Percentiles rank a stretch among this genome's conserved stretches.
Conservation (phyloP, 306 rosid species). For the Adenanthera pavonina region DNA sequence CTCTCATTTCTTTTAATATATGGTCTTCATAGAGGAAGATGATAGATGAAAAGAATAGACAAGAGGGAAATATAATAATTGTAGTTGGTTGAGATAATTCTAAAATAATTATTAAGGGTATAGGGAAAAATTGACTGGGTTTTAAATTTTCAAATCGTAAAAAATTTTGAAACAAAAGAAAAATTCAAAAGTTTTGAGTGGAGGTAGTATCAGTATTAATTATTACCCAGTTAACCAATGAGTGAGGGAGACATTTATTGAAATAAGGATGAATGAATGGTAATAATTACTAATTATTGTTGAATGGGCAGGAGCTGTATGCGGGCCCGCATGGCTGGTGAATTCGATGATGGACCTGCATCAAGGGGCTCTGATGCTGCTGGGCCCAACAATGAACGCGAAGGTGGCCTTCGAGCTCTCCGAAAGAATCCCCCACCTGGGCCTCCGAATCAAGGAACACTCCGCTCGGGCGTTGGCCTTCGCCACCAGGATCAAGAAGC, state of each 20-base stretch:
- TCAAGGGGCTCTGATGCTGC: slow-evolving; percentile 86
- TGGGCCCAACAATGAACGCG: slow-evolving; percentile 95
- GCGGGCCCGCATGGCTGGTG: slow-evolving; percentile 77
- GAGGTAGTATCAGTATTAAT: background rate
- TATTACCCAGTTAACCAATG: too few species aligned
- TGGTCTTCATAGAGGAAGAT: too few species aligned
- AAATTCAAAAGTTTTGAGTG: too few species aligned
- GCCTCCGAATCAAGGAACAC: slow-evolving; percentile 82
- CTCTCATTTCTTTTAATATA: too few species aligned
- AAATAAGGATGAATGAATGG: background rate
- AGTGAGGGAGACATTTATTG: background rate
- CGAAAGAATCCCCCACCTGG: slow-evolving; percentile 83
- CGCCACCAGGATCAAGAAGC: slow-evolving; percentile 61
- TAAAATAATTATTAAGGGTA: too few species aligned
- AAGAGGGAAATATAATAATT: too few species aligned
- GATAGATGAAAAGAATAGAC: too few species aligned
- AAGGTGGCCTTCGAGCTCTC: slow-evolving; percentile 91
- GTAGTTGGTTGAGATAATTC: too few species aligned
- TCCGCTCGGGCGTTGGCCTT: slow-evolving; percentile 63
- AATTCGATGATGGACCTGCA: slow-evolving; percentile 93
- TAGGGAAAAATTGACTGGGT: too few species aligned
- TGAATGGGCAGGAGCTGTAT: slow-evolving; percentile 69
- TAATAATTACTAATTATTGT: background rate
- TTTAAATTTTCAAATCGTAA: too few species aligned
- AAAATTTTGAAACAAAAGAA: too few species aligned